These are phyloP conservation scores for Penicillium sp. DNA, from an alignment of 2,329 filamentous ascomycete genomes.

Conservation along the genomic window DNA sequence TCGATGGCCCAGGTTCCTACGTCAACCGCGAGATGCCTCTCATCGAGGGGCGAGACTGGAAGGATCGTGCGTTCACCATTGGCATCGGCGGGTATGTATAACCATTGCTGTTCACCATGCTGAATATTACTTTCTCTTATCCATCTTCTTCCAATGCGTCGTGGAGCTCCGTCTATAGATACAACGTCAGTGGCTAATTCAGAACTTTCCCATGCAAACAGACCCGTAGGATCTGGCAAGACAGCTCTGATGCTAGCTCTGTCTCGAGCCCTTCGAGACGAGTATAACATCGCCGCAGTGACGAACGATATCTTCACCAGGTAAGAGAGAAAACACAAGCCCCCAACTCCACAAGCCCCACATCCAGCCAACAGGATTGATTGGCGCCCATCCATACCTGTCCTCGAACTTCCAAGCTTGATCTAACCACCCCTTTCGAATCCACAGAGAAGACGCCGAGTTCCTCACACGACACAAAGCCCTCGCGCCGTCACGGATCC, in stretches of 20 bases:
- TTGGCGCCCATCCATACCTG: neutral
- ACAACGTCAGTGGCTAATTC: neutral
- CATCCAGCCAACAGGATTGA: neutral
- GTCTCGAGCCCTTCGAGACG: slow-evolving; percentile 75
- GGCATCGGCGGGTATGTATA: slow-evolving; percentile 87
- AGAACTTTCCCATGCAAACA: slow-evolving; percentile 37
- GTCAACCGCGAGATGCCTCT: slow-evolving; percentile 90
- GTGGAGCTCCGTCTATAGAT: neutral
- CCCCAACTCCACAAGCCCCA: neutral
- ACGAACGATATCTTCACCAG: slow-evolving; percentile 99
- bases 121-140: too few species aligned
- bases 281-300: slow-evolving; percentile 86
- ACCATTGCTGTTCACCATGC: too few species aligned
- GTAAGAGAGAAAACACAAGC: slow-evolving; percentile 24
- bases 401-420: neutral
- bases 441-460: slow-evolving; percentile 80
- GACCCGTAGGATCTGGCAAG: slow-evolving; percentile 94
- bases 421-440: slow-evolving; percentile 2
- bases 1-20: slow-evolving; percentile 89
- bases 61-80: slow-evolving; percentile 86
- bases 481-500: slow-evolving; percentile 77
- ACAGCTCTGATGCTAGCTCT: slow-evolving; percentile 95
- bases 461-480: slow-evolving; percentile 88
- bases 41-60: slow-evolving; percentile 82
- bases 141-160: neutral